Evolutionary conservation across 495 filamentous ascomycete genomes (phyloP).

Genomic region (Penicillium pulvis): DNA sequence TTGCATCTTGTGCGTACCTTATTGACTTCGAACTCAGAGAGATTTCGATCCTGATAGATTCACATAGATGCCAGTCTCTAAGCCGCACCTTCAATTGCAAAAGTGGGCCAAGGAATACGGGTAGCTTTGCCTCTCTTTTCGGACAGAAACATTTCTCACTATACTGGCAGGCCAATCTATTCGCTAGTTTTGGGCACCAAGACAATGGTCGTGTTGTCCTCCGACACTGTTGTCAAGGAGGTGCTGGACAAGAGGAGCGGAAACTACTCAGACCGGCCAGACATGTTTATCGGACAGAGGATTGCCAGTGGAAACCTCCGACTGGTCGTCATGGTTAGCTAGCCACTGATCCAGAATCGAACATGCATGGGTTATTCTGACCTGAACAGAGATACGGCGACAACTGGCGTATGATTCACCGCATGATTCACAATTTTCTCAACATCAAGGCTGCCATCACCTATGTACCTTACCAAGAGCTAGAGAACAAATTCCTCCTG

Average conservation of each 20-base stretch:
- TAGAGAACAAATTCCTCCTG: neutral
- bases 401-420: neutral
- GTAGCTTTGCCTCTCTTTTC: too few species aligned
- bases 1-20: neutral
- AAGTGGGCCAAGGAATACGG: neutral
- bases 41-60: neutral
- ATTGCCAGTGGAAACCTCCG: conserved; percentile 31
- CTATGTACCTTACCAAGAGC: neutral
- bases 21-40: neutral
- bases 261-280: conserved; percentile 66
- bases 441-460: neutral
- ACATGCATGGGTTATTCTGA: neutral
- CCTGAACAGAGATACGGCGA: neutral
- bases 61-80: neutral
- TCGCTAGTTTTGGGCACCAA: neutral
- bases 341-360: neutral
- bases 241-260: conserved; percentile 57
- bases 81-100: neutral
- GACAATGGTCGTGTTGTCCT: neutral
- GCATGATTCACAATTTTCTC: neutral
- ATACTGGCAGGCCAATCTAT: neutral
- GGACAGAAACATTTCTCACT: too few species aligned
- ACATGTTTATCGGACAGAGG: conserved; percentile 42
- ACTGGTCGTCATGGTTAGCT: neutral
- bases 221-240: conserved; percentile 56